phyloP scores from a whole-genome alignment of 2,329 filamentous ascomycete genomes.

The Harringtonia aguacate region DNA sequence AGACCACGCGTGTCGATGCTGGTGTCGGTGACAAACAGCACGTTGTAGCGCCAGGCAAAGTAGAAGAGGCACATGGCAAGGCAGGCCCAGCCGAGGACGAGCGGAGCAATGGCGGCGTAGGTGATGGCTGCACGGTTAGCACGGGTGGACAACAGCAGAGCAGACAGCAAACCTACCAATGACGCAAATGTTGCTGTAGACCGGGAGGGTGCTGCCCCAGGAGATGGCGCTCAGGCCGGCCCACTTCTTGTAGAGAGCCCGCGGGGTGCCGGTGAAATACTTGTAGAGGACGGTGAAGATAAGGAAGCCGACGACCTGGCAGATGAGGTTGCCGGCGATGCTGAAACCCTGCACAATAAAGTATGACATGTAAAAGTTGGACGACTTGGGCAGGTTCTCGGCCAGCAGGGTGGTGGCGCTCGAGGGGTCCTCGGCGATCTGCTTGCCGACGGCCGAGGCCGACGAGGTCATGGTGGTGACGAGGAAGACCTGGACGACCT shows the following conservation, averaged over 20 bases:
- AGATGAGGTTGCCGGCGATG: slow-evolving; percentile 61
- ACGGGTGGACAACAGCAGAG: background rate
- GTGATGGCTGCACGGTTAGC: slow-evolving; percentile 44
- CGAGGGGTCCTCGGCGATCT: slow-evolving; percentile 53
- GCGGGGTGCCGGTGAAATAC: slow-evolving; percentile 64
- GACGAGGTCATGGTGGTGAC: slow-evolving; percentile 73
- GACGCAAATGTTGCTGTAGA: slow-evolving; percentile 71
- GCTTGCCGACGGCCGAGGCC: slow-evolving; percentile 56
- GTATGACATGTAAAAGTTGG: slow-evolving; percentile 93
- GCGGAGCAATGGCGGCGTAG: slow-evolving; percentile 73
- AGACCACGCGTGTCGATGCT: slow-evolving; percentile 82
- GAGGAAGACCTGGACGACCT: slow-evolving; percentile 78
- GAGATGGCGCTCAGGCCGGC: slow-evolving; percentile 59
- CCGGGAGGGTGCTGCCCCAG: slow-evolving; percentile 75
- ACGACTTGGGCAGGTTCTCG: slow-evolving; percentile 64
- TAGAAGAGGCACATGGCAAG: slow-evolving; percentile 73
- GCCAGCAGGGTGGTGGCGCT: slow-evolving; percentile 56
- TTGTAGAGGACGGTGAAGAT: slow-evolving; percentile 66
- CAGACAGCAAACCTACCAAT: slow-evolving; percentile 46
- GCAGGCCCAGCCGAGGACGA: slow-evolving; percentile 75
- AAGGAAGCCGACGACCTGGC: slow-evolving; percentile 62
- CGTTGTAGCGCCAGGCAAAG: slow-evolving; percentile 76
- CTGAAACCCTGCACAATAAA: slow-evolving; percentile 86
- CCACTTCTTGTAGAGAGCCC: slow-evolving; percentile 73
- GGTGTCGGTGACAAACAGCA: slow-evolving; percentile 72